A percentile compares a stretch with the other conserved stretches of the same genome.
phyloP scores from a whole-genome alignment of 2,329 filamentous ascomycete genomes.

The Fusarium nanum region DNA sequence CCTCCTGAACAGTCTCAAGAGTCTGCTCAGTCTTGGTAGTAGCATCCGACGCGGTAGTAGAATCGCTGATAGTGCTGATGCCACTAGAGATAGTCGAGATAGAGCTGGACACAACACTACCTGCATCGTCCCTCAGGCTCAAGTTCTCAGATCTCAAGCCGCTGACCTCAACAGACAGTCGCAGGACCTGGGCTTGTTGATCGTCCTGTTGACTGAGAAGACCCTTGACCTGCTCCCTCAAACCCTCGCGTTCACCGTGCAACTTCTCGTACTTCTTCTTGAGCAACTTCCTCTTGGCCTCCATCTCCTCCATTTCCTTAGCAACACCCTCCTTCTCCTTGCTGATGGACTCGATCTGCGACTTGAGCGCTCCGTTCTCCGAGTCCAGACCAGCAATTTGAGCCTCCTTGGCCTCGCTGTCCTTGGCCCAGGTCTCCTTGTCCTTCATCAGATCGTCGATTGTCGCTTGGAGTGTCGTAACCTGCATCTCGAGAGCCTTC shows the following conservation, averaged over 20 bases:
- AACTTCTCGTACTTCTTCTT: conserved; percentile 43
- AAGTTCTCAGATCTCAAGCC: conserved; percentile 41
- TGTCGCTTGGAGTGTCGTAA: conserved; percentile 34
- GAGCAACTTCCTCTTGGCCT: conserved; percentile 41
- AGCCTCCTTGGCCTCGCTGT: conserved; percentile 41
- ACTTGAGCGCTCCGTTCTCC: conserved; percentile 43
- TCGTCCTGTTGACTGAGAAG: conserved; percentile 44
- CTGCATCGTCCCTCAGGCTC: conserved; percentile 35
- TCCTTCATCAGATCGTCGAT: conserved; percentile 42
- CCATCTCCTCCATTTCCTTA: conserved; percentile 39
- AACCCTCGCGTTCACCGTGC: conserved; percentile 29
- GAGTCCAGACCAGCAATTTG: conserved; percentile 38
- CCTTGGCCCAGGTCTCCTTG: conserved; percentile 38
- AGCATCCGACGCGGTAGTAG: conserved; percentile 35
- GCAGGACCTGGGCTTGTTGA: conserved; percentile 35
- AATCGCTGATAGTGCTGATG: conserved; percentile 24
- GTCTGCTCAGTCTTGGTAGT: conserved; percentile 40
- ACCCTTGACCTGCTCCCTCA: conserved; percentile 35
- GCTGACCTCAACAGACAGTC: conserved; percentile 41
- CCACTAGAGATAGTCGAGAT: conserved; percentile 37
- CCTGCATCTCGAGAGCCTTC: conserved; percentile 37
- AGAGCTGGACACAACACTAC: conserved; percentile 38
- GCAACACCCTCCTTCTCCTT: conserved; percentile 43
- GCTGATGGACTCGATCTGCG: conserved; percentile 38
- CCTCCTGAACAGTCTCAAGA: conserved; percentile 23